Conservation (phyloP, 1,284 basidiomycete species). For the Coniferiporia weirii region DNA sequence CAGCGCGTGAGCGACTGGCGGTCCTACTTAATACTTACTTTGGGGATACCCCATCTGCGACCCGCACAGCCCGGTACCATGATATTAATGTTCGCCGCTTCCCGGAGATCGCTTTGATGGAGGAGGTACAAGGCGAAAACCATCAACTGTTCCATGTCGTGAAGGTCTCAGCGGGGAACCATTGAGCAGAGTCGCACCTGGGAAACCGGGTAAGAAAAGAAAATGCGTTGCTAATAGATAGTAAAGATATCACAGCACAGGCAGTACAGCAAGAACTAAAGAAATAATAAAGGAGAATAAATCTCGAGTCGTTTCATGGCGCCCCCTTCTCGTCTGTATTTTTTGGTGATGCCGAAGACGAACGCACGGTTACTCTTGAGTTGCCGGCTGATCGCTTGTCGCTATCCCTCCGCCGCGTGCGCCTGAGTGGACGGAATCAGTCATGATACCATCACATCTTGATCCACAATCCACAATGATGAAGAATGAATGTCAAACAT, state of each 20-base stretch:
- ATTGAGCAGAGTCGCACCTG: too few relatives aligned
- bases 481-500: not conserved
- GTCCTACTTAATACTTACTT: not conserved
- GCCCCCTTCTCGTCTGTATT: not conserved
- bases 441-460: not conserved
- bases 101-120: too few relatives aligned
- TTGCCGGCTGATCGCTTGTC: not conserved
- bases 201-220: not conserved
- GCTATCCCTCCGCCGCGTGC: conserved; percentile 9
- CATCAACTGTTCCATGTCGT: too few relatives aligned
- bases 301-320: not conserved
- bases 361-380: not conserved
- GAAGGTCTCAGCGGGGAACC: too few relatives aligned
- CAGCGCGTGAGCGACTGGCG: not conserved
- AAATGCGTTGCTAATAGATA: conserved; percentile 3
- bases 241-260: not conserved
- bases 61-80: too few relatives aligned
- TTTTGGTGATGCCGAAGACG: not conserved
- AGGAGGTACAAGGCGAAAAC: too few relatives aligned
- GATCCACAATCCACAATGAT: too few relatives aligned
- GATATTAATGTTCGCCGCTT: too few relatives aligned
- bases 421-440: not conserved
- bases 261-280: conserved; percentile 3
- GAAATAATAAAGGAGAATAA: not conserved
- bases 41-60: too few relatives aligned